phyloP scores from a whole-genome alignment of 768 basidiomycete species.

The Psilocybe tampanensis region DNA sequence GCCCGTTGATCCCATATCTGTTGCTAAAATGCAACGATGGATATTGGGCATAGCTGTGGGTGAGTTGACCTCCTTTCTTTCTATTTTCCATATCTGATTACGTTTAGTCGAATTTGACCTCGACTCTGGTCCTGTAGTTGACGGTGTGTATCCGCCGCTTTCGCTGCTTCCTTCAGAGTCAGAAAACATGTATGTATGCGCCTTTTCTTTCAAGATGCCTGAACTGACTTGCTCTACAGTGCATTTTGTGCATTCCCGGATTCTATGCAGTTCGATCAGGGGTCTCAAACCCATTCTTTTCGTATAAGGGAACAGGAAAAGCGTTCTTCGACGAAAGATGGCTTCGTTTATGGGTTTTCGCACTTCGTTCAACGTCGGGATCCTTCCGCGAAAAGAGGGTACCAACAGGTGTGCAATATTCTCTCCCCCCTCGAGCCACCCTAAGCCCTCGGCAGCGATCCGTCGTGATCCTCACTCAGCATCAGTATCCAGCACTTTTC shows the following conservation, averaged over 20 bases:
- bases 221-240: conserved; percentile 38
- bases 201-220: not conserved
- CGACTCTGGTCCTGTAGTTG: conserved; percentile 81
- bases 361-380: conserved; percentile 77
- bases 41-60: conserved; percentile 68
- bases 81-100: not conserved
- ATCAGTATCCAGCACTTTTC: conserved; percentile 84
- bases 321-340: conserved; percentile 46
- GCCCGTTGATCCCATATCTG: conserved; percentile 47
- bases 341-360: conserved; percentile 77
- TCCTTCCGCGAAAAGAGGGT: conserved; percentile 70
- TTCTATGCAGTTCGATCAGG: conserved; percentile 82
- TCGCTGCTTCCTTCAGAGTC: conserved; percentile 64
- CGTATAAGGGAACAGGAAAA: conserved; percentile 63
- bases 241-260: conserved; percentile 95
- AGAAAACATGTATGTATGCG: conserved; percentile 75
- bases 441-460: conserved; percentile 52
- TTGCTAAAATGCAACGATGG: conserved; percentile 63
- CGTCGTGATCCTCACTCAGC: conserved; percentile 78
- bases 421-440: not conserved
- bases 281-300: conserved; percentile 84
- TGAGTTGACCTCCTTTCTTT: conserved; percentile 26
- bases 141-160: conserved; percentile 69
- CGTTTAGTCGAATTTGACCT: conserved; percentile 82
- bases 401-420: conserved; percentile 61